Conservation (phyloP, 2,329 filamentous ascomycete genomes). For the Diaporthe sp. region DNA sequence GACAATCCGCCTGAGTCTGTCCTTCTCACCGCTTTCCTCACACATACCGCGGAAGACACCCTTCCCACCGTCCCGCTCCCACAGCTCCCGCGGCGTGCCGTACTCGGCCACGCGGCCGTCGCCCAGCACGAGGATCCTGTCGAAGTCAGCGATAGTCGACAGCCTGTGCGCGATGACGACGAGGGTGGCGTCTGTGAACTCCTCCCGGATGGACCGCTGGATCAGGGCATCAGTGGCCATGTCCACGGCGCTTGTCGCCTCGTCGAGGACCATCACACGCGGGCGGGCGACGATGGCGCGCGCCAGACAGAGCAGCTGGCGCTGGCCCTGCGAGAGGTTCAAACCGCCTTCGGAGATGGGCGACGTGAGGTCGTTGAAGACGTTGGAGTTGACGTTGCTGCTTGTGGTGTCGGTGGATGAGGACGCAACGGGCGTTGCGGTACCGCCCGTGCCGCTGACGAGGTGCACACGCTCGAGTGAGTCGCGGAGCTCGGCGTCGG, state of each 20-base stretch:
- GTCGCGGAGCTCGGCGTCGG: slow-evolving; percentile 76
- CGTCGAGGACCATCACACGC: slow-evolving; percentile 84
- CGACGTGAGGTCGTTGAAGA: slow-evolving; percentile 73
- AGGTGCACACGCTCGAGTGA: slow-evolving; percentile 79
- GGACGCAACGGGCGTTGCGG: slow-evolving; percentile 54
- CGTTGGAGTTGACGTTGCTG: slow-evolving; percentile 68
- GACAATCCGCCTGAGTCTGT: slow-evolving; percentile 63
- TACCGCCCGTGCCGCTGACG: slow-evolving; percentile 51
- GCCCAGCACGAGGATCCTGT: slow-evolving; percentile 78
- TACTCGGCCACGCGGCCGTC: slow-evolving; percentile 78
- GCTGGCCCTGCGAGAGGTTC: slow-evolving; percentile 82
- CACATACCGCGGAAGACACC: slow-evolving; percentile 74
- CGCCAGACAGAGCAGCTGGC: slow-evolving; percentile 81
- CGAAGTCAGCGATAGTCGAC: slow-evolving; percentile 83
- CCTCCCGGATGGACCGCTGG: slow-evolving; percentile 78
- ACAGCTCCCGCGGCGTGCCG: slow-evolving; percentile 73
- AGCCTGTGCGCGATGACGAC: slow-evolving; percentile 82
- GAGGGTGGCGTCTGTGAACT: slow-evolving; percentile 77
- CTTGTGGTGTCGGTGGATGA: slow-evolving; percentile 51
- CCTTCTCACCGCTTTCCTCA: slow-evolving; percentile 70
- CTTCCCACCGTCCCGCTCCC: slow-evolving; percentile 58
- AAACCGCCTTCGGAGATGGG: slow-evolving; percentile 78
- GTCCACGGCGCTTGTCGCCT: slow-evolving; percentile 83
- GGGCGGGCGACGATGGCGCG: slow-evolving; percentile 79
- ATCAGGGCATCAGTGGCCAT: slow-evolving; percentile 82